Evolutionary conservation across 345 rosid species (phyloP), one percentile per base, ranked within the genome.

Genomic region (Boechera divaricarpa): DNA sequence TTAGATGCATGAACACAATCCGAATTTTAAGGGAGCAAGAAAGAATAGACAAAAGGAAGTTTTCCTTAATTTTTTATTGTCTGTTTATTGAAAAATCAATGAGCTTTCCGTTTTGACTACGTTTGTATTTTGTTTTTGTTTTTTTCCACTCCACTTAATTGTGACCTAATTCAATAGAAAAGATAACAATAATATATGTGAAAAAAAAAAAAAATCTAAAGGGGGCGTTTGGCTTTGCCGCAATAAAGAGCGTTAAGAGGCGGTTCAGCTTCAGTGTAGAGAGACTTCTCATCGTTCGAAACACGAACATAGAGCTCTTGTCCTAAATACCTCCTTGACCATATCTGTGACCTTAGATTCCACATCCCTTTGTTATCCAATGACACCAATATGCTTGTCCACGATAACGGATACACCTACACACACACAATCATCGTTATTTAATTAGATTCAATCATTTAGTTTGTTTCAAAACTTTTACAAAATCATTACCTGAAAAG

Each of bases 281-380:
- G 76, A 45, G 82, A 81, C 49, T 67, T 62, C 69, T 70, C 92
- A 21, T 88, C 38, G 72, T 84, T 88, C 95, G 87, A 89, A 68
- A 92, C 97, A 82, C 90, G 78, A 41, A 92, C 56, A 60, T 89
- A 92, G 42, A 88, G 45, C 75, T 94, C 87, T 78, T 92, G 92
- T 24, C 98, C 97, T 24, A 92, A 73, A 72, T 94, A 89, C 62
- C 88, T 67, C 53, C 85, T 82, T 1, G 83, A 33, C 97, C 97
- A 92, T 33, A 81, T 78, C 65, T 90, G 97, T 3, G 95, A 89
- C 86, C 95, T 86, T 80, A 89, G 83, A 76, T 92, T 92, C 96
- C 98, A 92, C 95, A 89, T 89, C 1, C 97, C 98, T 79, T 90
- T 90, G 86, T 92, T 92, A 87, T 94, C 97, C 69, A 92, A 26